Base-by-base conservation (phyloP, 768 basidiomycete genomes). In the Amanita jacksonii region DNA sequence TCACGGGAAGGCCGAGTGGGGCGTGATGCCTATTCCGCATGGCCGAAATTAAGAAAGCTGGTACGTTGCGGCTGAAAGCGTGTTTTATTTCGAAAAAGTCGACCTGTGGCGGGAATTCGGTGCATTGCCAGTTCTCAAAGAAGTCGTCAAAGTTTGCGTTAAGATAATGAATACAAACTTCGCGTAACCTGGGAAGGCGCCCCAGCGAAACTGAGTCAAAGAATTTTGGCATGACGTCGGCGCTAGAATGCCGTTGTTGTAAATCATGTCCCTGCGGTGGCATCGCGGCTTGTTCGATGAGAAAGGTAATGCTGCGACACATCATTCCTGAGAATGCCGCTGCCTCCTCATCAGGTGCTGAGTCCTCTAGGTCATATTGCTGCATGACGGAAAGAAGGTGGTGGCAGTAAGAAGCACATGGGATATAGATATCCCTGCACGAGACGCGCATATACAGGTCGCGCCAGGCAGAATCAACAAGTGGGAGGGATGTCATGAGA, bases 251-350 rank as follows among this genome's bases (percentile, higher is more conserved):
- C n/a, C 13, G 19, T 38, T 6, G 8, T 22, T 23, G 20, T n/a
- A n/a, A n/a, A n/a, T 27, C 36, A 27, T 19, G 25, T 5, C 31
- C 41, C 19, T n/a, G 18, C 18, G 16, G 36, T 15, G 36, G 36
- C 19, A 28, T n/a, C 12, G 43, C 34, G 15, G 48, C 37, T 10
- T 44, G 44, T 31, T 57, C 54, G 45, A 65, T 52, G 45, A 58
- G 55, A 55, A 62, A 62, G 30, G 65, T 67, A 44, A 69, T 49
- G 25, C 60, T 62, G 43, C 54, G 57, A 48, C 66, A 68, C 16
- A 56, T 52, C 7, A 34, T 22, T 47, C 60, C 53, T 2, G 55
- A 48, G 40, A 51, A 41, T n/a, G 28, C 28, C 46, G 27, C 6
- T 28, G 27, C 12, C 12, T 28, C 27, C 8, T 22, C n/a, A n/a